phyloP scores from a whole-genome alignment of 495 filamentous ascomycete genomes.

The Daldinia bambusicola region DNA sequence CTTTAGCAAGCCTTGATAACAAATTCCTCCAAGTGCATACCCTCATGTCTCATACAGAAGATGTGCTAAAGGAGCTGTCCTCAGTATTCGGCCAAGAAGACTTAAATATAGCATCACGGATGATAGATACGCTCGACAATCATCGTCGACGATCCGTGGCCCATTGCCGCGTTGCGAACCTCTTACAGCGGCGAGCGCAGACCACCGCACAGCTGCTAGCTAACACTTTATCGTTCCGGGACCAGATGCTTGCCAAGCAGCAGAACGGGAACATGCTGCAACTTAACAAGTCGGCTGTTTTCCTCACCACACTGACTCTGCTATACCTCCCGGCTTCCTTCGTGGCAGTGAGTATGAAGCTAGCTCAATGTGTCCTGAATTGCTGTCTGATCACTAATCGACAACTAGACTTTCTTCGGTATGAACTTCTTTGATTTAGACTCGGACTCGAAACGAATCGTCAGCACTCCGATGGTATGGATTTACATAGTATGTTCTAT shows the following conservation, averaged over 20 bases:
- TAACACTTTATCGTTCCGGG: slow-evolving; percentile 53
- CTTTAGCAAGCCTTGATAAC: slow-evolving; percentile 46
- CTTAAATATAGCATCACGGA: background rate
- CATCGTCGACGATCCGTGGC: slow-evolving; percentile 32
- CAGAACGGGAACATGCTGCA: slow-evolving; percentile 56
- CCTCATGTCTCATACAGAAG: slow-evolving; percentile 40
- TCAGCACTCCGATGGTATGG: slow-evolving; percentile 41
- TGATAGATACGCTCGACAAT: slow-evolving; percentile 29
- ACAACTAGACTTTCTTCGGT: slow-evolving; percentile 40
- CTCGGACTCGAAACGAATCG: slow-evolving; percentile 22
- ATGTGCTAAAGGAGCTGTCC: slow-evolving; percentile 45
- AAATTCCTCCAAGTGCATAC: slow-evolving; percentile 44
- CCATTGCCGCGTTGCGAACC: slow-evolving; percentile 46
- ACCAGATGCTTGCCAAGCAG: slow-evolving; percentile 50
- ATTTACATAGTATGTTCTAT: slow-evolving; percentile 40
- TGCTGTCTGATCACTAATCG: background rate
- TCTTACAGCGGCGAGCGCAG: slow-evolving; percentile 49
- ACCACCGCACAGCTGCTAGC: slow-evolving; percentile 50
- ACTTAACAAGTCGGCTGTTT: slow-evolving; percentile 54
- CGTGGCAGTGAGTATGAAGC: slow-evolving; percentile 53
- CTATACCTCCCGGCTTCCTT: slow-evolving; percentile 59
- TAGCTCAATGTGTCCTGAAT: background rate
- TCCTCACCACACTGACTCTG: slow-evolving; percentile 56
- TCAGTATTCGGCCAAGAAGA: slow-evolving; percentile 16
- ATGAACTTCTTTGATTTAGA: slow-evolving; percentile 47